Evolutionary conservation across 2,329 filamentous ascomycete species (phyloP).

Genomic region (Hypoxylon sp.): DNA sequence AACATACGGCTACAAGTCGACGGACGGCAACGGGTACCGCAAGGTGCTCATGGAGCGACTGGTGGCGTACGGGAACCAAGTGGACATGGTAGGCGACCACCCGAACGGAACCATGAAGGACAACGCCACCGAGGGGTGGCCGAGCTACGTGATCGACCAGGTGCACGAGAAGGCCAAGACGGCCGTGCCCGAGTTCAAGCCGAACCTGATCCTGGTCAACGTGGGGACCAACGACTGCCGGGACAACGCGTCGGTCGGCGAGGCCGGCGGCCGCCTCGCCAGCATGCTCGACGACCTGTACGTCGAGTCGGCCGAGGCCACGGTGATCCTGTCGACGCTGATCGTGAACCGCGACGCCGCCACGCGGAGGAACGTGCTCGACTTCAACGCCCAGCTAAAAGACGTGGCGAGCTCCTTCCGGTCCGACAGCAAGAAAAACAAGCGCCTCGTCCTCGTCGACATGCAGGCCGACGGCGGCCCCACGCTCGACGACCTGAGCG

Average conservation of each 20-base stretch:
- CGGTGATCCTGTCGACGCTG: conserved; percentile 48
- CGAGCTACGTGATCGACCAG: conserved; percentile 47
- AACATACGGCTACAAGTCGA: conserved; percentile 47
- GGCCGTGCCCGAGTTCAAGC: conserved; percentile 43
- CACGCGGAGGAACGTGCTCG: conserved; percentile 37
- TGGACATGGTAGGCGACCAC: conserved; percentile 51
- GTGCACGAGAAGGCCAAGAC: conserved; percentile 45
- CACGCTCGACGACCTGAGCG: conserved; percentile 40
- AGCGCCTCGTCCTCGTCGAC: conserved; percentile 47
- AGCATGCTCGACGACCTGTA: conserved; percentile 46
- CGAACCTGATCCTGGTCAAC: conserved; percentile 51
- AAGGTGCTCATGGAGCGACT: conserved; percentile 49
- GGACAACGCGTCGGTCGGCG: conserved; percentile 43
- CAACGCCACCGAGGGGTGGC: conserved; percentile 51
- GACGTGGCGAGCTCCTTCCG: conserved; percentile 38
- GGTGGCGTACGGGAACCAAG: conserved; percentile 41
- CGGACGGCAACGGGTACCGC: conserved; percentile 50
- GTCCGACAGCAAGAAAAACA: conserved; percentile 30
- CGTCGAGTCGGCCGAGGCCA: conserved; percentile 43
- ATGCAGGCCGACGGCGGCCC: conserved; percentile 45
- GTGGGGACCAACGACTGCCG: conserved; percentile 53
- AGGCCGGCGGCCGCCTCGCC: conserved; percentile 43
- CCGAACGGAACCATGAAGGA: conserved; percentile 49
- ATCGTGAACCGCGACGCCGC: conserved; percentile 41
- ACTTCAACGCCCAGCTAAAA: conserved; percentile 45